phyloP scores from a whole-genome alignment of 2,329 filamentous ascomycete species.

The Neonectria punicea region DNA sequence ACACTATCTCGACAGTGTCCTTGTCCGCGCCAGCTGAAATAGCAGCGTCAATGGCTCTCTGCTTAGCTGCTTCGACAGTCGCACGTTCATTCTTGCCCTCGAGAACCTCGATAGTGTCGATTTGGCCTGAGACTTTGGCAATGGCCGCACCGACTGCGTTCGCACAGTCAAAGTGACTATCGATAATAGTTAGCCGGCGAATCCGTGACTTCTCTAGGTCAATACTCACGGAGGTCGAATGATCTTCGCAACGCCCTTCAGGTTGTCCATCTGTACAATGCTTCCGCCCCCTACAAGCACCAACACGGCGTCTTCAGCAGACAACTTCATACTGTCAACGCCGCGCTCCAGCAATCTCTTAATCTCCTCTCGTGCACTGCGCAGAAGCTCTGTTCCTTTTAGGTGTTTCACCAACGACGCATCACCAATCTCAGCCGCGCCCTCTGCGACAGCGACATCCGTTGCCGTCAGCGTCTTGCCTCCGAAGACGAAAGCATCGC shows the following conservation, averaged over 20 bases:
- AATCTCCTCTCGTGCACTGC: background rate
- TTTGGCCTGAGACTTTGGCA: slow-evolving; percentile 1
- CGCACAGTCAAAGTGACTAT: slow-evolving; percentile 1
- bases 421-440: too few species aligned
- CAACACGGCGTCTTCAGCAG: slow-evolving; percentile 1
- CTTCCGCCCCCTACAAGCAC: slow-evolving; percentile 7
- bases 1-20: background rate
- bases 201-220: too few species aligned
- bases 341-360: slow-evolving; percentile 7
- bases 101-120: slow-evolving; percentile 7
- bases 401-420: too few species aligned
- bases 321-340: slow-evolving; percentile 6
- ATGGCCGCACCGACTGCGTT: slow-evolving; percentile 12
- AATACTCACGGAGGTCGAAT: too few species aligned
- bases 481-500: slow-evolving; percentile 8
- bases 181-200: too few species aligned
- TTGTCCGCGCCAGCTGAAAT: background rate
- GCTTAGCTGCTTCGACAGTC: background rate
- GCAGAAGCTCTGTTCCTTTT: too few species aligned
- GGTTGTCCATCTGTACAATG: slow-evolving; percentile 1
- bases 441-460: too few species aligned
- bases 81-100: background rate
- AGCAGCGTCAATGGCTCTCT: slow-evolving; percentile 1
- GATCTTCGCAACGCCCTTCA: background rate
- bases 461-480: background rate